A percentile compares a stretch with the other conserved stretches of the same genome.
phyloP scores from a whole-genome alignment of 192 early-diverging fungal genomes.

The Backusella australiensis region DNA sequence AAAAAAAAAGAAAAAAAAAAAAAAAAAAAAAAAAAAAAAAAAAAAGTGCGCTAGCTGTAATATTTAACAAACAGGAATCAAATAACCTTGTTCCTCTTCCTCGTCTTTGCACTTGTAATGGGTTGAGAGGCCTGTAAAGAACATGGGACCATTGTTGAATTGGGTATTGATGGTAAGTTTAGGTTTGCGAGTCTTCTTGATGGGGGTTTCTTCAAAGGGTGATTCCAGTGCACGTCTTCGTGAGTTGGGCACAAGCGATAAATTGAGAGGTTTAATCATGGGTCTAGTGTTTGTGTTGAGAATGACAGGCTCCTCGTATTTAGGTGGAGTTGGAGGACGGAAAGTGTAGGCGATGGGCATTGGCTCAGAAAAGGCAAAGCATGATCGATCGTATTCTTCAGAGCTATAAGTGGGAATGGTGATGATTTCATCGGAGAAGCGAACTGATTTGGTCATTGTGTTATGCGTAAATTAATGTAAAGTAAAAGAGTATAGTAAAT shows the following conservation, averaged over 20 bases:
- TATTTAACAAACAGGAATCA: constrained; percentile 13
- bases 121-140: constrained; percentile 15
- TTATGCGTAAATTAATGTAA: not conserved
- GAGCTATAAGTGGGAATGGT: constrained; percentile 11
- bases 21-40: not conserved
- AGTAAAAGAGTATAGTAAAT: not conserved
- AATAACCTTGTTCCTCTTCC: constrained; percentile 17
- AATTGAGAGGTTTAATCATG: constrained; percentile 11
- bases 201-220: not conserved
- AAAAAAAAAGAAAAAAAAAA: not conserved
- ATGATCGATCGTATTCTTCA: constrained; percentile 18
- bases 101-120: constrained; percentile 17
- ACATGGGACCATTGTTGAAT: constrained; percentile 11
- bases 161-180: constrained; percentile 13
- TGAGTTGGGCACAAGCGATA: constrained; percentile 14
- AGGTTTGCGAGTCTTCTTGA: constrained; percentile 10
- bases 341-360: not conserved
- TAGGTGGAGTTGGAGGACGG: not conserved
- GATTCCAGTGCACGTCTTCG: constrained; percentile 5
- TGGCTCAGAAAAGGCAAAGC: not conserved
- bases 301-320: not conserved
- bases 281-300: not conserved
- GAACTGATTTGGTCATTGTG: constrained; percentile 5
- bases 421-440: not conserved
- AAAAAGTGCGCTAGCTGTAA: not conserved